Evolutionary conservation across 441 rosid genomes (phyloP), one percentile per base, ranked within the genome.

Genomic region (Euphorbia corollata): DNA sequence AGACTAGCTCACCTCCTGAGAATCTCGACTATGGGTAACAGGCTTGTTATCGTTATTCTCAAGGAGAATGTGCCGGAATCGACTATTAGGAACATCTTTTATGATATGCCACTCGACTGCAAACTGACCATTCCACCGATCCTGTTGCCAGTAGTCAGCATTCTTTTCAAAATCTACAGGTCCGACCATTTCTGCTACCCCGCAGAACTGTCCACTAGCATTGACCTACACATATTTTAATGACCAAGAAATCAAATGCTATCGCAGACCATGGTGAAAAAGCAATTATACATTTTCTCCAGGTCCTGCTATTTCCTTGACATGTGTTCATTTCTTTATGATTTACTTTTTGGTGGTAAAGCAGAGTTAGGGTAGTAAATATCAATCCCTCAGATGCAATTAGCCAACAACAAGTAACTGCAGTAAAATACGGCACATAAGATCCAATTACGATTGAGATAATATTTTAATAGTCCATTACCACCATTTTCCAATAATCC

Each of bases 101-200:
- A 89, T 63, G 65, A 89, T 73, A 78, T 77, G 96, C 96, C 96
- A 89, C 62, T 74, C 74, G 59, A 89, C 90, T 69, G 90, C 92
- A 77, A 89, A 87, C 83, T 89, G 96, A 66, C 96, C 96, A 73
- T 78, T 89, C 96, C 96, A 89, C 77, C 92, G 79, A 74, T 85
- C 96, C 64, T 87, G 96, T 73, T 87, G 90, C 96, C 96, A 87
- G 74, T 85, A 78, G 61, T 76, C 90, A 71, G 87, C 90, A 76
- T 85, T 75, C 67, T 75, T 85, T 68, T 84, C 92, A 78, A 89
- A 89, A 80, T 89, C 89, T 19, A 89, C 90, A 64, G 85, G 82
- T 67, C 92, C 96, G 48, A 73, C 78, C 96, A 89, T 89, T 79
- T 89, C 87, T 2, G 96, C 82, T 13, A 87, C 87, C 76, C 96